Evolutionary conservation across 768 basidiomycete genomes (phyloP), one percentile per base, ranked within the genome.

Genomic region (Termitomyces eurrhizus): DNA sequence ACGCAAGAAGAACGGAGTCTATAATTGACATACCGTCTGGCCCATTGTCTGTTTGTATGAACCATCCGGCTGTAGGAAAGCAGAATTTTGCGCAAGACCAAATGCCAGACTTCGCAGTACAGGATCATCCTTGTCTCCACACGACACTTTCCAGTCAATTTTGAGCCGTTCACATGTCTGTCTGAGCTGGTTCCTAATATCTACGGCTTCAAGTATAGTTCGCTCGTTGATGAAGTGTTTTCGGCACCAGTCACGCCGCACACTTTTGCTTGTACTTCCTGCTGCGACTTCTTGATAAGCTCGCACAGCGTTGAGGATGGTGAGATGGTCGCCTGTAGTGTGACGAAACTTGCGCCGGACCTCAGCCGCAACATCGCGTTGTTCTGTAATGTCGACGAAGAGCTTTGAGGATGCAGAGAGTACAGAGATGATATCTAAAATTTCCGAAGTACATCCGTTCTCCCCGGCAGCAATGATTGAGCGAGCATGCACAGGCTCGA

Each of bases 251-350:
- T 84, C 85, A 63, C 74, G 78, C 62, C 84, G 73, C 4, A 73
- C 79, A 26, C 68, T 66, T 67, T 83, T 85, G 56, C 69, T 75
- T 59, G 81, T 83, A 32, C 70, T 74, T 33, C 53, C 57, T 8
- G 68, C 68, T 5, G 78, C 74, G n/a, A 90, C 77, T 42, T 93
- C 91, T 60, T 87, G 82, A 70, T 92, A 98, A 21, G 92, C 84
- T 11, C 85, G 81, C 29, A 95, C 77, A n/a, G 88, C 87, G 66
- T 95, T 95, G 63, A 98, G 81, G 57, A 90, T 81, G 24, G 92
- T 95, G 64, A 95, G 77, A 72, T 99, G 97, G 72, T 99, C 97
- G 6, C 97, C 96, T 36, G 86, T 82, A 0, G 86, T 76, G 73
- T 95, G 92, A 7, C 84, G 78, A 70, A 98, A 98, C 72, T 90